Evolutionary conservation across 2,329 filamentous ascomycete genomes (phyloP).

Genomic region (Metarhizium brunneum): DNA sequence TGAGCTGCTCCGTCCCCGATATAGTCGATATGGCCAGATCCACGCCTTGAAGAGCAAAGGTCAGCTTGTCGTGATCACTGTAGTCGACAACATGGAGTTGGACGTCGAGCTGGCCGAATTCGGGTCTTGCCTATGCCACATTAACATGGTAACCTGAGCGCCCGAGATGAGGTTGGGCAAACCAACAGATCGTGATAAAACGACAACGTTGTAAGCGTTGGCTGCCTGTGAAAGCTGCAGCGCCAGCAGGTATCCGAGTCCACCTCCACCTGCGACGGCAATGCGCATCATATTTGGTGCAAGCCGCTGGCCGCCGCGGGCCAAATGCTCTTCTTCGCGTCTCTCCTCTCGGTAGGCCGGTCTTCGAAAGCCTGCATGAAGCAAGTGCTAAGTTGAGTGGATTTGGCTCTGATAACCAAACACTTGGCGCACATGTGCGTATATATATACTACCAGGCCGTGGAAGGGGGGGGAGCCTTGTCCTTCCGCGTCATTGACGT

Average conservation of each 20-base stretch:
- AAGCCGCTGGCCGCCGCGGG: slow-evolving; percentile 10
- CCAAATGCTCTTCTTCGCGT: slow-evolving; percentile 3
- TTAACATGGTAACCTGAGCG: slow-evolving; percentile 11
- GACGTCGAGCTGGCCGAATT: slow-evolving; percentile 45
- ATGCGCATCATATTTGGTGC: slow-evolving; percentile 35
- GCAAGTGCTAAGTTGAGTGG: slow-evolving; percentile 3
- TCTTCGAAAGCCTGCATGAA: slow-evolving; percentile 2
- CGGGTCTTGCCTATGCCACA: slow-evolving; percentile 37
- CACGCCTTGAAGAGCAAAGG: slow-evolving; percentile 59
- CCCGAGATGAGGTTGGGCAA: slow-evolving; percentile 1
- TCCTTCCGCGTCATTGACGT: slow-evolving; percentile 15
- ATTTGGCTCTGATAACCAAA: not conserved
- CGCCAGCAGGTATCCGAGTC: slow-evolving; percentile 34
- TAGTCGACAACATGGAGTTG: slow-evolving; percentile 66
- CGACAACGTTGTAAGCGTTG: slow-evolving; percentile 57
- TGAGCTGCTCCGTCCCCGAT: slow-evolving; percentile 54
- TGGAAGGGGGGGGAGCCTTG: slow-evolving; percentile 3
- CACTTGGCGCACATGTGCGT: slow-evolving; percentile 5
- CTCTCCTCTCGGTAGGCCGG: slow-evolving; percentile 5
- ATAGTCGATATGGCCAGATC: slow-evolving; percentile 71
- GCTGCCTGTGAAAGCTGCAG: slow-evolving; percentile 45
- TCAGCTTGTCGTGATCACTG: slow-evolving; percentile 44
- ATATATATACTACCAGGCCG: slow-evolving; percentile 7
- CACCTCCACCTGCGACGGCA: slow-evolving; percentile 36
- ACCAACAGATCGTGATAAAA: slow-evolving; percentile 50